Evolutionary conservation across 2,329 filamentous ascomycete genomes (phyloP).

Genomic region (Emergomyces orientalis): DNA sequence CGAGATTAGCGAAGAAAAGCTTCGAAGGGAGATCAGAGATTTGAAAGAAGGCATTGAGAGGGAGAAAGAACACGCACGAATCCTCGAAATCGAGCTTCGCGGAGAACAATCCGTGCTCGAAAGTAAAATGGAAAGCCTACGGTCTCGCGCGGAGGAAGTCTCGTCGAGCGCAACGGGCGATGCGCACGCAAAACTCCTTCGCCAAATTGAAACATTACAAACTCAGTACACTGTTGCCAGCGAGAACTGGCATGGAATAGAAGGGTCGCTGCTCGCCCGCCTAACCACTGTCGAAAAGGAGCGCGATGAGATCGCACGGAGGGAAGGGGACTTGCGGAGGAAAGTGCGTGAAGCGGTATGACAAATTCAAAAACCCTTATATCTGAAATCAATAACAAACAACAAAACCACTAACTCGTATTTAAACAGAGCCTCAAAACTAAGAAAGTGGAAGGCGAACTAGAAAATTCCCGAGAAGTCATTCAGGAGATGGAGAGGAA

Average conservation of each 20-base stretch:
- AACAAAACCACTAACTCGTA: conserved; percentile 21
- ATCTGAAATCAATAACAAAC: not conserved
- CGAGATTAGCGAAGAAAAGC: conserved; percentile 57
- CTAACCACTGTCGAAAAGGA: conserved; percentile 77
- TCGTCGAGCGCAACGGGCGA: conserved; percentile 74
- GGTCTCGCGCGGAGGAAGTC: conserved; percentile 76
- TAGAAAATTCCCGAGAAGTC: conserved; percentile 53
- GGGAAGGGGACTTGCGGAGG: conserved; percentile 78
- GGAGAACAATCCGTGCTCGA: conserved; percentile 70
- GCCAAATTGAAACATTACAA: conserved; percentile 91
- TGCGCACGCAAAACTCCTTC: conserved; percentile 76
- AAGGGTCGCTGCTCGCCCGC: conserved; percentile 71
- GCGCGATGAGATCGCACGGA: conserved; percentile 70
- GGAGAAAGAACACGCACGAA: conserved; percentile 59
- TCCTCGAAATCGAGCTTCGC: conserved; percentile 66
- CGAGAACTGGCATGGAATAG: conserved; percentile 96
- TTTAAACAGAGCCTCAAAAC: conserved; percentile 51
- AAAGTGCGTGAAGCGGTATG: conserved; percentile 79
- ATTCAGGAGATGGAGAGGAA: conserved; percentile 41
- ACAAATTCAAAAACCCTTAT: conserved; percentile 12
- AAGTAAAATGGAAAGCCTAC: conserved; percentile 79
- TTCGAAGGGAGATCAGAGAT: conserved; percentile 59
- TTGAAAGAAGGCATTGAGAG: conserved; percentile 63
- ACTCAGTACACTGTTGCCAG: conserved; percentile 90
- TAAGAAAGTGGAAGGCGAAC: conserved; percentile 68